Evolutionary conservation across 75 land plant genomes (phyloP), one percentile per base, ranked within the genome.

Genomic region (Pseudotsuga menziesii): DNA sequence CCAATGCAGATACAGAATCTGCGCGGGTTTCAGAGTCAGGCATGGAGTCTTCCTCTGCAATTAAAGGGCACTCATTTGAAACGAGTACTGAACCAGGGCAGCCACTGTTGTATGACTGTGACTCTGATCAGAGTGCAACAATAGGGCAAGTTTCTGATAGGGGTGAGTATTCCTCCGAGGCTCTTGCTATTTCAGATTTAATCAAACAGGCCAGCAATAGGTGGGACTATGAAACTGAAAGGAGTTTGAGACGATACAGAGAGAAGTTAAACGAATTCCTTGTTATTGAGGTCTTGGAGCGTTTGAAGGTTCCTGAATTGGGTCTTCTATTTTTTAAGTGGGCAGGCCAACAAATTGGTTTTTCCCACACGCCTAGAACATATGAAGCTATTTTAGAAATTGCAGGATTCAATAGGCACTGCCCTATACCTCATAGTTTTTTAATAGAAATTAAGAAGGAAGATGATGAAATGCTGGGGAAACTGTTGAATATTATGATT

Each of bases 291-390:
- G 91, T 91, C 41, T 58, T 91, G 73, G 80, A 36, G 39, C 57
- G 77, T 32, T 36, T 89, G 54, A 72, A 75, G 61, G 79, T 55
- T 22, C 81, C 85, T 61, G 88, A 89, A 75, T 76, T 83, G 76
- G 74, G 85, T 75, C 77, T 89, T 2, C 83, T 79, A 76, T 91
- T 91, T 78, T 91, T 91, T 54, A 32, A 83, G 4, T 91, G 93
- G 93, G 89, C 89, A 14, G 91, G 91, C 20, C 81, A 81, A 56
- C 93, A 91, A 56, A 85, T 91, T 76, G 91, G 93, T 2, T 91
- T 89, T 61, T 39, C 39, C 32, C 93, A 91, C 56, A 76, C 78
- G 2, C 57, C 23, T 4, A 57, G 72, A 57, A 83, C 81, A 59
- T 87, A 85, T 76, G 56, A 89, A 66, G 79, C 89, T 16, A 63